Evolutionary conservation across 192 early-diverging fungal genomes (phyloP).

Genomic region (Linnemannia elongata): DNA sequence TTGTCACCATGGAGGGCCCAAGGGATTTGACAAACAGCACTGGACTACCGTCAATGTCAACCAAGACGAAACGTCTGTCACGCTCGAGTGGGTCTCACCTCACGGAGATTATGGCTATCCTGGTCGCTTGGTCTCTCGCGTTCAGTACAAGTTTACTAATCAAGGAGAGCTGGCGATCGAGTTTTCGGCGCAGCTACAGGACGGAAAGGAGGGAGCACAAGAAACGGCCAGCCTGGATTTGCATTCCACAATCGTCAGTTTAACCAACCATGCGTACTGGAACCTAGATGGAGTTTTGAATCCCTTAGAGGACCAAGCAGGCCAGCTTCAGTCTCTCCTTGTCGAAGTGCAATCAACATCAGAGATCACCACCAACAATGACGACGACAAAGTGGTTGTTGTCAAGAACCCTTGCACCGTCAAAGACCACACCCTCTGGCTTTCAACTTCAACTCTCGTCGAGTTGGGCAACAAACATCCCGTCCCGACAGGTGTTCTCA

Average conservation of each 20-base stretch:
- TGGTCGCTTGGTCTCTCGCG: slow-evolving; percentile 69
- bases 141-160: slow-evolving; percentile 72
- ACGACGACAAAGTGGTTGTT: slow-evolving; percentile 58
- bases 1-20: slow-evolving; percentile 82
- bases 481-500: slow-evolving; percentile 28
- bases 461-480: slow-evolving; percentile 40
- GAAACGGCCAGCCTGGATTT: background rate
- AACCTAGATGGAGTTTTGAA: slow-evolving; percentile 83
- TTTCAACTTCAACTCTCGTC: slow-evolving; percentile 7
- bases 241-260: slow-evolving; percentile 74
- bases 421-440: slow-evolving; percentile 72
- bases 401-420: slow-evolving; percentile 64
- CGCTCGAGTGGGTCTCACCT: slow-evolving; percentile 67
- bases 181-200: slow-evolving; percentile 61
- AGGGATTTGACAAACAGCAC: slow-evolving; percentile 82
- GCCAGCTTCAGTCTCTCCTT: background rate
- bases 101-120: slow-evolving; percentile 90
- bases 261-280: slow-evolving; percentile 93
- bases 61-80: slow-evolving; percentile 57
- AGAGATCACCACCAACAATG: background rate
- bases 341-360: background rate
- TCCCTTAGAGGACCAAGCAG: slow-evolving; percentile 49
- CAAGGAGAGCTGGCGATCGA: slow-evolving; percentile 67
- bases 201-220: slow-evolving; percentile 6
- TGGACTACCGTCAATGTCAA: slow-evolving; percentile 66